Base-by-base conservation (phyloP, 2,329 filamentous ascomycete species). In the Akanthomyces lecanii region DNA sequence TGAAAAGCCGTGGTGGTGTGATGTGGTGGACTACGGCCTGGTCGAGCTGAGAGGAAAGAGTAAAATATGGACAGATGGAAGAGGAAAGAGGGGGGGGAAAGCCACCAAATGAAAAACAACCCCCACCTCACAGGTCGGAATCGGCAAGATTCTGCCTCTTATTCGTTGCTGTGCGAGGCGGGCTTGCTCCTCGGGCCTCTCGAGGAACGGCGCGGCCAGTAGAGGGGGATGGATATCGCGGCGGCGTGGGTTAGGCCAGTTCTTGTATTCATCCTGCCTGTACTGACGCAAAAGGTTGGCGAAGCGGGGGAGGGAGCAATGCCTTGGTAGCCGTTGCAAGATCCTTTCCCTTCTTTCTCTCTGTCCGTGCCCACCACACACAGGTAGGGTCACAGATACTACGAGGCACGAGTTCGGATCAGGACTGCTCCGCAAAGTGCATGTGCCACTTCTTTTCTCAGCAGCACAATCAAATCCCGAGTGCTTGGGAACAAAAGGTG, bases 341-440 rank as follows among this genome's bases (percentile, higher is more conserved):
- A 47, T 50, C 1, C n/a, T 45, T 25, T n/a, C 10, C n/a, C n/a
- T 18, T 4, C 5, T 50, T 16, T 21, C 25, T n/a, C 47, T 28
- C 56, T 36, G 56, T 59, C 56, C 56, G 47, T 59, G 56, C 58
- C 48, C 58, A 53, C 25, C 30, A 50, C 45, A 44, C 14, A 10
- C 3, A 33, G 21, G 33, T 59, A 61, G 58, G 58, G 58, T 61
- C 36, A 47, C 58, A 61, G 50, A 53, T 53, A 25, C 48, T 28
- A 36, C 48, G 25, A 53, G 23, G 36, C 16, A 21, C 51, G n/a
- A 45, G 53, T 44, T 56, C 50, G 48, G 25, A 61, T 61, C 48
- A 45, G 58, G 25, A 61, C 48, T 52, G 18, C 18, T 47, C 44
- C 21, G 44, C 21, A 61, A 25, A 53, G 47, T 16, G 47, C 48